Evolutionary conservation across 306 rosid genomes (phyloP), one percentile per base, ranked within the genome.

Genomic region (Luffa aegyptiaca): DNA sequence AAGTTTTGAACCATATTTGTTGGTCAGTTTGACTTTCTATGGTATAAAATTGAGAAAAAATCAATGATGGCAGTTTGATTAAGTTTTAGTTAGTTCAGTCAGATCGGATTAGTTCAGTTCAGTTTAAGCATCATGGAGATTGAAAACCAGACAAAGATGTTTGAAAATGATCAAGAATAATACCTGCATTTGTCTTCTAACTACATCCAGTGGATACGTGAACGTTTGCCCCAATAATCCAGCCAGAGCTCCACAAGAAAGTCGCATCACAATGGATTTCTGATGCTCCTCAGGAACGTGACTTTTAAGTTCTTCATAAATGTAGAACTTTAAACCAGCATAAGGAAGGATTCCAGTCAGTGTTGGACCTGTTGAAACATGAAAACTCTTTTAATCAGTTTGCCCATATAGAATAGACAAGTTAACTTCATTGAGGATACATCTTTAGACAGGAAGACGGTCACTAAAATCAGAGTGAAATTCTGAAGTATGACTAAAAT

Each of bases 181-280:
- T 87, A 92, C 98, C 98, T 94, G 99, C 99, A 95, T 93, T 79
- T 95, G 99, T 86, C 99, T 89, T 90, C 96, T 90, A 44, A 95
- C 97, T 77, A 95, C 99, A 81, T 95, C 99, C 82, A 95, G 81
- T 37, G 99, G 99, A 85, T 95, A 95, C 0, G 99, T 95, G 83
- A 91, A 63, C 16, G 99, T 95, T 89, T 95, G 99, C 78, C 99
- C 99, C 82, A 93, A 90, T 83, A 95, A 83, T 69, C 97, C 98
- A 72, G 99, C 99, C 20, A 95, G 82, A 73, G 99, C 99, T 83
- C 97, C 99, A 77, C 99, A 95, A 70, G 93, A 89, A 76, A 95
- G 99, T 31, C 92, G 93, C 90, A 89, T 89, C 78, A 82, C 75
- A 75, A 95, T 89, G 77, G 97, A 88, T 63, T 80, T 91, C 71